Conservation (phyloP, 805 yeast genomes). For the Saturnispora zaruensis region DNA sequence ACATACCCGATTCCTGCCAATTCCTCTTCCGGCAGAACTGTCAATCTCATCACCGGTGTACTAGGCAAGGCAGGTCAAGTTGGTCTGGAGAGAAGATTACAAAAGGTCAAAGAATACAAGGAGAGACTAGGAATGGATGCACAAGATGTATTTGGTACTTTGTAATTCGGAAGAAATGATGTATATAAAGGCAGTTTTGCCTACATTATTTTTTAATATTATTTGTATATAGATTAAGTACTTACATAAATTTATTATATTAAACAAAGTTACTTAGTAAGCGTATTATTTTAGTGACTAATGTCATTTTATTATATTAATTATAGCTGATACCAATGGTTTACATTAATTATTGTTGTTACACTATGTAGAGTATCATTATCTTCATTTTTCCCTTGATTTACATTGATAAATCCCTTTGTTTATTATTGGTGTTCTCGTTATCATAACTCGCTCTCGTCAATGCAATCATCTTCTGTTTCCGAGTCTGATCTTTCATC, state of each 20-base stretch:
- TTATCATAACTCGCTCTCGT: conserved; percentile 19
- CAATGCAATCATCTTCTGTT: conserved; percentile 40
- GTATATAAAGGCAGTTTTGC: neutral
- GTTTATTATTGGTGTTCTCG: neutral
- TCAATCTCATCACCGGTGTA: conserved; percentile 72
- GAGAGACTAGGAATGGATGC: conserved; percentile 21
- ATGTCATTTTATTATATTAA: neutral
- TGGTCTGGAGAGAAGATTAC: conserved; percentile 57
- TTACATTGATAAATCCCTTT: neutral
- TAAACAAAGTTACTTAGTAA: conserved; percentile 1
- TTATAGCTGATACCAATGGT: neutral
- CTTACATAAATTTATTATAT: neutral
- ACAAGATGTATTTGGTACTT: conserved; percentile 15
- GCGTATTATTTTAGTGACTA: neutral
- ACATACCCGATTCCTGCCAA: conserved; percentile 96
- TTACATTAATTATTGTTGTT: neutral
- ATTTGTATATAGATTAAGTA: conserved; percentile 4
- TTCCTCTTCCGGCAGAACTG: conserved; percentile 81
- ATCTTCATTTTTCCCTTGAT: neutral
- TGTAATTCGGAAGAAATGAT: conserved; percentile 1
- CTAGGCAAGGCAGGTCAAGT: conserved; percentile 76
- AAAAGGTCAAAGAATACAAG: conserved; percentile 30
- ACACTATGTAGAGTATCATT: neutral
- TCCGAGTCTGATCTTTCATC: conserved; percentile 91
- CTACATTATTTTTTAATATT: neutral